Evolutionary conservation across 148 eudicot species (phyloP).

Genomic region (Linanthus parryae): DNA sequence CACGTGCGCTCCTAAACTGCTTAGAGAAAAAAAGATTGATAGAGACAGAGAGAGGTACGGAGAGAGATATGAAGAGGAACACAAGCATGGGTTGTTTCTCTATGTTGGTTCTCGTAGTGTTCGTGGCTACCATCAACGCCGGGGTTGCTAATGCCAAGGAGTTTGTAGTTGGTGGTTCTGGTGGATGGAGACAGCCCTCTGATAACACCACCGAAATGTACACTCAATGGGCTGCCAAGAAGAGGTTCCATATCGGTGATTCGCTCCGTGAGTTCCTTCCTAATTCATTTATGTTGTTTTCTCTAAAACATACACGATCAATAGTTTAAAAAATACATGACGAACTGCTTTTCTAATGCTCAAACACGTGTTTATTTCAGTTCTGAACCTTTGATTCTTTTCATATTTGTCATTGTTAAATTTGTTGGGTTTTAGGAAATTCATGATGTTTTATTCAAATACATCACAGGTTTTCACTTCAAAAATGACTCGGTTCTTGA

Average conservation of each 20-base stretch:
- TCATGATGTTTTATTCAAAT: too few relatives aligned
- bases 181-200: constrained; percentile 53
- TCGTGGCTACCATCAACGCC: constrained; percentile 4
- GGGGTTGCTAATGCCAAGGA: constrained; percentile 20
- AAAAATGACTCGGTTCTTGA: constrained; percentile 53
- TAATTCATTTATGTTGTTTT: neutral
- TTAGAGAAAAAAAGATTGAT: too few relatives aligned
- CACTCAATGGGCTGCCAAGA: constrained; percentile 42
- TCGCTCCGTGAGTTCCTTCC: constrained; percentile 43
- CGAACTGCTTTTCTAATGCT: too few relatives aligned
- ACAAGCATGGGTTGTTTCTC: constrained; percentile 9
- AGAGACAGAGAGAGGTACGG: too few relatives aligned
- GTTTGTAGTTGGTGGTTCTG: constrained; percentile 43
- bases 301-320: too few relatives aligned
- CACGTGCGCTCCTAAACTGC: too few relatives aligned
- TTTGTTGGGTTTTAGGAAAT: too few relatives aligned
- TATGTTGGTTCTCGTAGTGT: neutral
- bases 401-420: too few relatives aligned
- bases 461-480: constrained; percentile 46
- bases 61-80: too few relatives aligned
- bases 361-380: too few relatives aligned
- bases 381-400: too few relatives aligned
- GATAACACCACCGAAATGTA: constrained; percentile 32
- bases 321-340: too few relatives aligned
- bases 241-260: constrained; percentile 57